Evolutionary conservation across 2,329 filamentous ascomycete genomes (phyloP), one percentile per base, ranked within the genome.

Genomic region (Hyphodiscus sp.): DNA sequence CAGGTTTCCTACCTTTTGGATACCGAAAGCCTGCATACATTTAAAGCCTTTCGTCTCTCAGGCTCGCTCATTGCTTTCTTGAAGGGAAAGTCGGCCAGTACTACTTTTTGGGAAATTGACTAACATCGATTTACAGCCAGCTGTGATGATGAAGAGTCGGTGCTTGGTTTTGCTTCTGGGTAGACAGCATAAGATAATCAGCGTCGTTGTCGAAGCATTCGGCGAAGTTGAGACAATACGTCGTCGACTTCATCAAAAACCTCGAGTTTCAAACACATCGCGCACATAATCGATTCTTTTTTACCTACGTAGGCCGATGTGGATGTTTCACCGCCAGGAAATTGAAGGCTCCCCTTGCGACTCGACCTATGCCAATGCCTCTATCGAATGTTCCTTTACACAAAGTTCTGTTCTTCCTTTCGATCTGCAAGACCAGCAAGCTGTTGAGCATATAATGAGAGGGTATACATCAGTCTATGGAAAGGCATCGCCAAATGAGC

Each of bases 401-500:
- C 11, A 38, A 10, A 5, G 16, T 10, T n/a, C 11, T 15, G 33
- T 4, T 10, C 13, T 38, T 38, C 11, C 33, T 38, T 38, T 4
- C 33, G 33, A 38, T 38, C 16, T 38, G 16, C 11, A 38, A 38
- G 50, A 54, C 44, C 29, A 29, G 41, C 51, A 15, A n/a, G 20
- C 20, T n/a, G 20, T 46, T 20, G 45, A 52, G 51, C 48, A 54
- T 57, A 59, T 53, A 53, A 64, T 62, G 57, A 58, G 48, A 55
- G 47, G 44, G 48, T 49, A 60, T 62, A 58, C 47, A 26, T 8
- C 4, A 26, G 23, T 26, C 23, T 26, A 65, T 64, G 61, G 55
- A 53, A 52, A 60, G 53, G 49, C 56, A 61, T 54, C 59, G 61
- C 15, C 58, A 50, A 43, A 73, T 76, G 71, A 75, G 69, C 65